phyloP scores from a whole-genome alignment of 2,329 filamentous ascomycete genomes.

The Scleromitrula shiraiana region DNA sequence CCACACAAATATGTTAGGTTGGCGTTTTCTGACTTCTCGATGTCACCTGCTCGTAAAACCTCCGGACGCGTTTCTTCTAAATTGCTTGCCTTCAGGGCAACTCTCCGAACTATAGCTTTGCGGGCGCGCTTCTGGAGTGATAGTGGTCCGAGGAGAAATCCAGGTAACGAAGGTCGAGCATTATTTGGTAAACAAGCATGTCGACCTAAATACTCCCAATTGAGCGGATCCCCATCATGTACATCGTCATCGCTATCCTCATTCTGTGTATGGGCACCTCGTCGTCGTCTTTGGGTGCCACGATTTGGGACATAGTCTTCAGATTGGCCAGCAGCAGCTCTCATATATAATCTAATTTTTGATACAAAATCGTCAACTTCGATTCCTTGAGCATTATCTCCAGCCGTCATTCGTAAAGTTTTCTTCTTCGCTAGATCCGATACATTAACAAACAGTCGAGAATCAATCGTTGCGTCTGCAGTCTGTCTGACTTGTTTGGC shows the following conservation, averaged over 20 bases:
- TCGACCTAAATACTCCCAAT: conserved; percentile 79
- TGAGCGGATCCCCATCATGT: conserved; percentile 69
- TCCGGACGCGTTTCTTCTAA: conserved; percentile 67
- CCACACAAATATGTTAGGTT: conserved; percentile 72
- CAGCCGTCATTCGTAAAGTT: conserved; percentile 64
- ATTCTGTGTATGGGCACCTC: conserved; percentile 29
- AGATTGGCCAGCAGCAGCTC: conserved; percentile 49
- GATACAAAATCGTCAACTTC: conserved; percentile 89
- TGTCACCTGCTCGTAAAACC: conserved; percentile 65
- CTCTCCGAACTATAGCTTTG: conserved; percentile 61
- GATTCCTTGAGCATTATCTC: conserved; percentile 64
- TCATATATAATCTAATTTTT: conserved; percentile 86
- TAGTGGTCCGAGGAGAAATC: conserved; percentile 81
- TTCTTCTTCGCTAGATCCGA: conserved; percentile 76
- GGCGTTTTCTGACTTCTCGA: conserved; percentile 65
- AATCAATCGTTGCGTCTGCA: conserved; percentile 82
- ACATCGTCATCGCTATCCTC: conserved; percentile 58
- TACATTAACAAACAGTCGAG: conserved; percentile 71
- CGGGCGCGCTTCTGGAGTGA: conserved; percentile 81
- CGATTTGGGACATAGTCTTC: conserved; percentile 39
- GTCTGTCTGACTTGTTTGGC: conserved; percentile 74
- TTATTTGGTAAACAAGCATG: conserved; percentile 68
- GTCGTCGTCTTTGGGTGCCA: conserved; percentile 31
- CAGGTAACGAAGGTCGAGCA: conserved; percentile 65
- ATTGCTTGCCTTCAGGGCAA: conserved; percentile 56